phyloP scores from a whole-genome alignment of 1,139 yeast genomes.

The Sugiyamaella xylanicola region DNA sequence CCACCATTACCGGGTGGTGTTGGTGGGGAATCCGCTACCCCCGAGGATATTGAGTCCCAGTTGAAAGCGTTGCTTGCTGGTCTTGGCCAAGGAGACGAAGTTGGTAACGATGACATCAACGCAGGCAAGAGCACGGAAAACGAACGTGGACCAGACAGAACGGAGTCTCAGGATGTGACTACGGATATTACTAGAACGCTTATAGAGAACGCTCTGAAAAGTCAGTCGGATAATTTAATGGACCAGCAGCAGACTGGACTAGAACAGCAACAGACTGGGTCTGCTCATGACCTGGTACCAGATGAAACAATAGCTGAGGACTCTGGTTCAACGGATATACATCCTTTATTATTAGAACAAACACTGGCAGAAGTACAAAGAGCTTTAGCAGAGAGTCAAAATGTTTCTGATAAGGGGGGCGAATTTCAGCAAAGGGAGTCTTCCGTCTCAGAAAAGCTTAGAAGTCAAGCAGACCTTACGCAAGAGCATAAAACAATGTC shows the following conservation, averaged over 20 bases:
- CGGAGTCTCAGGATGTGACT: neutral
- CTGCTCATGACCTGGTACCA: too few relatives aligned
- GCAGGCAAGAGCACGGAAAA: neutral
- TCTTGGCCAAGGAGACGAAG: neutral
- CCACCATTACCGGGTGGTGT: constrained; percentile 6
- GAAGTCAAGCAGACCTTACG: too few relatives aligned
- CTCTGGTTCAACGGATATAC: neutral
- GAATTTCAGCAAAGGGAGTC: too few relatives aligned
- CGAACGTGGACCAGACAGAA: neutral
- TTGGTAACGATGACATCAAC: neutral
- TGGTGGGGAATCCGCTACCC: constrained; percentile 4
- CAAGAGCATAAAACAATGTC: too few relatives aligned
- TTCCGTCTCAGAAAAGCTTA: too few relatives aligned
- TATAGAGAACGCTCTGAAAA: neutral
- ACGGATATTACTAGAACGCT: neutral
- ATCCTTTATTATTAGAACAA: constrained; percentile 12
- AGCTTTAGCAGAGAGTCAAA: constrained; percentile 6
- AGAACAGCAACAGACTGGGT: neutral
- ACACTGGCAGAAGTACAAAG: constrained; percentile 15
- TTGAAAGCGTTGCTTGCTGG: constrained; percentile 14
- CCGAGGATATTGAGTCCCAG: constrained; percentile 15
- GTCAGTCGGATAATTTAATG: neutral
- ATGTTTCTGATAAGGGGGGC: neutral
- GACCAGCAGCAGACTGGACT: neutral
- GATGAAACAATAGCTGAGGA: too few relatives aligned